Evolutionary conservation across 805 yeast genomes (phyloP).

Genomic region (Nematodospora valgi): DNA sequence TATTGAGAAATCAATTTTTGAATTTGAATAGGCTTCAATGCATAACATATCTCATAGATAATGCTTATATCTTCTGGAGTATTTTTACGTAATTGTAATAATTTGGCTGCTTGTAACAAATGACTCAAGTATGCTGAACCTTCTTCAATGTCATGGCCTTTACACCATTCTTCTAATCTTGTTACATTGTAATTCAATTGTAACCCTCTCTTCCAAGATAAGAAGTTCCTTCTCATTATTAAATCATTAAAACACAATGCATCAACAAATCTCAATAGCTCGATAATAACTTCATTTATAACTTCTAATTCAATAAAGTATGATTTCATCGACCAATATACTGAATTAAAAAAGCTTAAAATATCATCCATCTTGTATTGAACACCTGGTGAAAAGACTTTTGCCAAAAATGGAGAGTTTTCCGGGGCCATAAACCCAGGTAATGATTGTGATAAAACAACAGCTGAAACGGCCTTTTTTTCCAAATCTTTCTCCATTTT

Average conservation of each 20-base stretch:
- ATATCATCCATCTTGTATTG: conserved; percentile 94
- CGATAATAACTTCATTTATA: conserved; percentile 78
- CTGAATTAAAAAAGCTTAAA: conserved; percentile 81
- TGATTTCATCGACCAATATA: conserved; percentile 89
- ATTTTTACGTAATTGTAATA: conserved; percentile 86
- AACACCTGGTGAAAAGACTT: conserved; percentile 68
- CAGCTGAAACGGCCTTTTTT: conserved; percentile 92
- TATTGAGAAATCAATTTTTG: conserved; percentile 89
- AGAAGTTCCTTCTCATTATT: conserved; percentile 88
- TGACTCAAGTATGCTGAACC: conserved; percentile 82
- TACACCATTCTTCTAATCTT: conserved; percentile 97
- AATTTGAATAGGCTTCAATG: conserved; percentile 90
- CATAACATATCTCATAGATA: conserved; percentile 91
- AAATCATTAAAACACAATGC: conserved; percentile 93
- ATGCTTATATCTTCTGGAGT: conserved; percentile 87
- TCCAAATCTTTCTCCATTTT: conserved; percentile 87
- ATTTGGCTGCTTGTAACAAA: conserved; percentile 87
- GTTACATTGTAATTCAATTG: conserved; percentile 96
- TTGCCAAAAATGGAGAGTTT: conserved; percentile 73
- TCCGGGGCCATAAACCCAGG: conserved; percentile 95
- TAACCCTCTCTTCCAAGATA: conserved; percentile 96
- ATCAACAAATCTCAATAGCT: conserved; percentile 81
- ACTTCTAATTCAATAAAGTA: conserved; percentile 85
- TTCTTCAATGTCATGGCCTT: conserved; percentile 85
- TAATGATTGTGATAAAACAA: conserved; percentile 87